These are phyloP conservation scores for Uromyces viciae-fabae DNA, from an alignment of 1,284 basidiomycete genomes.

Conservation along the genomic window DNA sequence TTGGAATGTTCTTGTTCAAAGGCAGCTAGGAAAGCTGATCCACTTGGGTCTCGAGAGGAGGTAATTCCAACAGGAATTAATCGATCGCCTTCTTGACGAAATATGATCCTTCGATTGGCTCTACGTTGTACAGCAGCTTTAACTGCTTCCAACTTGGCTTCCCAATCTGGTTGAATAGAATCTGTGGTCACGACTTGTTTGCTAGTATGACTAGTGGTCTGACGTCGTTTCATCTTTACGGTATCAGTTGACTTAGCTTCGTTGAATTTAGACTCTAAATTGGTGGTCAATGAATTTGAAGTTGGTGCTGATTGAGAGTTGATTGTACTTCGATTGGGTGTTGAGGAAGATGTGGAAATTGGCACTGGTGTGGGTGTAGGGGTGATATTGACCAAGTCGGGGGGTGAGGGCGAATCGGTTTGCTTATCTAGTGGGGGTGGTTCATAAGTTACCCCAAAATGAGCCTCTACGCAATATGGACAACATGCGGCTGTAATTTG, in stretches of 20 bases:
- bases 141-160: conserved; percentile 81
- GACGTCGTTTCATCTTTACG: conserved; percentile 11
- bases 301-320: conserved; percentile 22
- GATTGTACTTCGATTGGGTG: not conserved
- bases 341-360: not conserved
- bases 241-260: conserved; percentile 33
- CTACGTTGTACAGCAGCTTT: conserved; percentile 79
- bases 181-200: conserved; percentile 21
- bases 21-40: conserved; percentile 55
- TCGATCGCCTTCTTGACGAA: conserved; percentile 95
- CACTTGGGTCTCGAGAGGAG: conserved; percentile 59
- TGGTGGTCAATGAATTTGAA: conserved; percentile 20
- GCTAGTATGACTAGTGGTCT: conserved; percentile 63
- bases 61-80: conserved; percentile 95
- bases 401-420: conserved; percentile 62
- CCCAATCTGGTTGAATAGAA: conserved; percentile 86
- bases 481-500: conserved; percentile 70
- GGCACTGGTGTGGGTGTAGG: not conserved
- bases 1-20: conserved; percentile 61
- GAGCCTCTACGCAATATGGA: conserved; percentile 92
- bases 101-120: conserved; percentile 91
- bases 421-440: conserved; percentile 73
- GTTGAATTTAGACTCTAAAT: not conserved
- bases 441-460: conserved; percentile 89
- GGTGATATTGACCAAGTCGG: not conserved